Conservation (phyloP, 2,329 filamentous ascomycete species). For the Neofusicoccum sp. region DNA sequence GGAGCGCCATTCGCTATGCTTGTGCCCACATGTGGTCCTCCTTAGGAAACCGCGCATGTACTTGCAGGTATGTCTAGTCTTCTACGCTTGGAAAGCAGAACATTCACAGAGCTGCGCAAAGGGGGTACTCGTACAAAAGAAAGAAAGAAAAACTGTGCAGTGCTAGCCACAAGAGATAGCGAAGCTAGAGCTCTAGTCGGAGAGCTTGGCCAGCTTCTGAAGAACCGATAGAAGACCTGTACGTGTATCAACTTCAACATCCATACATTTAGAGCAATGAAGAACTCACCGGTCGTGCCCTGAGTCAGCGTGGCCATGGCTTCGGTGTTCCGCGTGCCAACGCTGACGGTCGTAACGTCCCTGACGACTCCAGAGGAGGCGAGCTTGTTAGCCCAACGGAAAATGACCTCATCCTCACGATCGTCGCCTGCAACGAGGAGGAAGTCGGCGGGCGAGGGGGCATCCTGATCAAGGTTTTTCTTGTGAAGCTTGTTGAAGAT, state of each 20-base stretch:
- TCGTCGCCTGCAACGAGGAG: slow-evolving; percentile 88
- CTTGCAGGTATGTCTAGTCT: slow-evolving; percentile 1
- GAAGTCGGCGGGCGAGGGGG: slow-evolving; percentile 68
- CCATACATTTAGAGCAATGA: slow-evolving; percentile 14
- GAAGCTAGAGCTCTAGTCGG: not conserved
- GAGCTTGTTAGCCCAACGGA: slow-evolving; percentile 88
- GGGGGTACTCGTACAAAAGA: slow-evolving; percentile 11
- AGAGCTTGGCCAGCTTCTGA: slow-evolving; percentile 50
- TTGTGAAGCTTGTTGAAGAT: slow-evolving; percentile 60
- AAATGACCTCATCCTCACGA: slow-evolving; percentile 90
- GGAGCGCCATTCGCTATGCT: slow-evolving; percentile 3
- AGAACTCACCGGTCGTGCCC: slow-evolving; percentile 78
- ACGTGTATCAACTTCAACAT: slow-evolving; percentile 13
- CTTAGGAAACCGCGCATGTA: not conserved
- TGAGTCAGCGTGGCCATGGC: slow-evolving; percentile 84
- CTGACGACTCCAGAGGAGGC: slow-evolving; percentile 50
- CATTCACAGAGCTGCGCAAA: slow-evolving; percentile 6
- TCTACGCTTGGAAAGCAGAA: slow-evolving; percentile 5
- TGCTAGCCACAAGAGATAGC: not conserved
- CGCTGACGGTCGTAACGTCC: slow-evolving; percentile 80
- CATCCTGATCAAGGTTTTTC: slow-evolving; percentile 23
- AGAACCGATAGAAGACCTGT: slow-evolving; percentile 56
- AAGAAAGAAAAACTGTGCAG: not conserved
- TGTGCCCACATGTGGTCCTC: not conserved
- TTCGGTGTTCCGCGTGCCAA: slow-evolving; percentile 86